A percentile compares a stretch with the other conserved stretches of the same genome.
phyloP scores from a whole-genome alignment of 257 asterid genomes.

The Jasminum sambac region DNA sequence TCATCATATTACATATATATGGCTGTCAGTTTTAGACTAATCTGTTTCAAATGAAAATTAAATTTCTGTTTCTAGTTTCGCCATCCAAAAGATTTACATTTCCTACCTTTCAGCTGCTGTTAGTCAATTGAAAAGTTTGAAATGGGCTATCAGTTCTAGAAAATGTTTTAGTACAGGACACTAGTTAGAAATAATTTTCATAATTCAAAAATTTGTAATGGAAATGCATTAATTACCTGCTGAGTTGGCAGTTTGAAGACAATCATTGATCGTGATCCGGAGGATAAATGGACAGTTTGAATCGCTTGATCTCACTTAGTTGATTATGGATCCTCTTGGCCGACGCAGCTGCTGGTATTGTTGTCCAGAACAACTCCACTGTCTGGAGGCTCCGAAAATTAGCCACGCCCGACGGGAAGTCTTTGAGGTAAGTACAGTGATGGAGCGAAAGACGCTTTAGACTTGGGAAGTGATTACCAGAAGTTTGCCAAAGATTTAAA shows the following conservation, averaged over 20 bases:
- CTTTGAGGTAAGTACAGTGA: constrained; percentile 19
- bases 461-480: constrained; percentile 22
- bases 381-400: constrained; percentile 17
- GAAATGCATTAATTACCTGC: background rate
- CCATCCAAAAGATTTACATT: no score
- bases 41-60: no score
- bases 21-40: no score
- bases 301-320: background rate
- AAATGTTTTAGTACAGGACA: no score
- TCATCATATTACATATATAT: no score
- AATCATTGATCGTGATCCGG: constrained; percentile 15
- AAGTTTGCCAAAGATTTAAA: constrained; percentile 23
- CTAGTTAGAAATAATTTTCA: no score
- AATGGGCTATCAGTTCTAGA: no score
- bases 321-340: constrained; percentile 21
- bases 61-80: no score
- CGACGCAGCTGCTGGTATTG: constrained; percentile 14
- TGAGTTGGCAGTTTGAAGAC: background rate
- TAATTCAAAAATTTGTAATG: no score
- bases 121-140: no score
- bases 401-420: constrained; percentile 19
- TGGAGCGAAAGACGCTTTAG: constrained; percentile 20
- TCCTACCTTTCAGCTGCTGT: no score
- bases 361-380: constrained; percentile 26
- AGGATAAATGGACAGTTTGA: constrained; percentile 30